Base-by-base conservation (phyloP, 768 basidiomycete genomes). In the Podaxis sp. region DNA sequence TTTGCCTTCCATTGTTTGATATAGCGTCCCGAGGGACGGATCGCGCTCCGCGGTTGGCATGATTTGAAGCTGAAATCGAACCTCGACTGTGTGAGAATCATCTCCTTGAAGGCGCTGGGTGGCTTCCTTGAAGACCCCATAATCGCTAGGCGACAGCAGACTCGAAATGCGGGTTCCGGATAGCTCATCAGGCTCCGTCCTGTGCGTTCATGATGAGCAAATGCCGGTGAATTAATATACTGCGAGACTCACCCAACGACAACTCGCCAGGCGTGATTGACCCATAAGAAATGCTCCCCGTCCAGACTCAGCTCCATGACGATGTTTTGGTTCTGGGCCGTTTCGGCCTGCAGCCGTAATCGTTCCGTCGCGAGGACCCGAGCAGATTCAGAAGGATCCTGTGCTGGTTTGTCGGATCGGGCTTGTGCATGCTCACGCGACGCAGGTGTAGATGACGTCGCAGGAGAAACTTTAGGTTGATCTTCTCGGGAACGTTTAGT, bases 221-320 rank as follows among this genome's bases (percentile, higher is more conserved):
- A 50, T 24, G 22, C 24, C 24, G 22, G 44, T 20, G 44, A 46
- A 33, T n/a, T 15, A 12, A 50, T 28, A 13, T 15, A 24, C 4
- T 26, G 38, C 5, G 53, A 66, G 46, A 68, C 92, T 66, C 76
- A 94, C 94, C 91, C 93, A 58, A 96, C 87, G 24, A 99, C 93
- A 58, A 90, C 87, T 69, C 87, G 81, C 93, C 97, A 99, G 0
- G 96, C 95, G 70, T 96, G 93, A 75, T 97, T 99, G 51, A 96
- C 84, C 91, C 95, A 99, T 68, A 95, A 86, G 68, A 99, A 88
- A 67, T 95, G 90, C 72, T 98, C 95, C 8, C 95, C 95, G 71
- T 98, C 95, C 66, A 98, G 79, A 73, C 88, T 89, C 33, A 99
- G 84, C 72, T 99, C 97, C 79, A 99, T 83, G 30, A 99, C 93